Percentiles rank a stretch among this genome's conserved stretches.
phyloP scores from a whole-genome alignment of 805 yeast species.

The Scheffersomyces lignosus region DNA sequence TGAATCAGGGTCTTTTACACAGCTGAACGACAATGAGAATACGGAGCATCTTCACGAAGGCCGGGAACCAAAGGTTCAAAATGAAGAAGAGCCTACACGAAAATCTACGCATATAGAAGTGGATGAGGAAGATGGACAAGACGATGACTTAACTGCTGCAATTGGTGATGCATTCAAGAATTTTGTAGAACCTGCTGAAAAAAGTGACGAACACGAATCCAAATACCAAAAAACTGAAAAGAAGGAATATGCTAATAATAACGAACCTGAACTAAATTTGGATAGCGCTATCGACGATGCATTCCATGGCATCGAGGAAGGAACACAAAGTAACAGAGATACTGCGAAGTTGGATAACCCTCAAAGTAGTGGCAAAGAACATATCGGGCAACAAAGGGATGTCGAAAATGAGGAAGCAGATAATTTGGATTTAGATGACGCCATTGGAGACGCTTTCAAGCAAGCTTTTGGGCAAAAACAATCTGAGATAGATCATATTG shows the following conservation, averaged over 20 bases:
- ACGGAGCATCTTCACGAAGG: constrained; percentile 1
- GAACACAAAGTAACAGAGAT: not conserved
- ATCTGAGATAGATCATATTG: not conserved
- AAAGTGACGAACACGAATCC: not conserved
- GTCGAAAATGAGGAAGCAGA: not conserved
- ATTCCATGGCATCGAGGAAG: constrained; percentile 1
- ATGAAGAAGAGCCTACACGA: too few relatives aligned
- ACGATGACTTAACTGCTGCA: constrained; percentile 14
- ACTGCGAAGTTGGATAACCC: not conserved
- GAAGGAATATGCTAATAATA: not conserved
- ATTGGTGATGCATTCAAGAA: constrained; percentile 14
- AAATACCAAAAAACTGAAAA: not conserved
- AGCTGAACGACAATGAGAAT: too few relatives aligned
- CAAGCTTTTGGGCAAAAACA: not conserved
- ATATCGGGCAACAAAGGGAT: not conserved
- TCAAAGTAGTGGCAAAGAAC: not conserved
- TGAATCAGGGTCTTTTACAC: too few relatives aligned
- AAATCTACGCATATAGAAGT: too few relatives aligned
- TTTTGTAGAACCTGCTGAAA: too few relatives aligned
- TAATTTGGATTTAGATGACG: constrained; percentile 11
- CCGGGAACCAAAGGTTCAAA: constrained; percentile 1
- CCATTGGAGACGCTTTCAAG: constrained; percentile 12
- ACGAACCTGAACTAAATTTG: constrained; percentile 5
- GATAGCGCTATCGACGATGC: constrained; percentile 14
- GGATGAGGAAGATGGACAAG: too few relatives aligned